Conservation (phyloP, 495 filamentous ascomycete species). For the Aspergillus diversus region DNA sequence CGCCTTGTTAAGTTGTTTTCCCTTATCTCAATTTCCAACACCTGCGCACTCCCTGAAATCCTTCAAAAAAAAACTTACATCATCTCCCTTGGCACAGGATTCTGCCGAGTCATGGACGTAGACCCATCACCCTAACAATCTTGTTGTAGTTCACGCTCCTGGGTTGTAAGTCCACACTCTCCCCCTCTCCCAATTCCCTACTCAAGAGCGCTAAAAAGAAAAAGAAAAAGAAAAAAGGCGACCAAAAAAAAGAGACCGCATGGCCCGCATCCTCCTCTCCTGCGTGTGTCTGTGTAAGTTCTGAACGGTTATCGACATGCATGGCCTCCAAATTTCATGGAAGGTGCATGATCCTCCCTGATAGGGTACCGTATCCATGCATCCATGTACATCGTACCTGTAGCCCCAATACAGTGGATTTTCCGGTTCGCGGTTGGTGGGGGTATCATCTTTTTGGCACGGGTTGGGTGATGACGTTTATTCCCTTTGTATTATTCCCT, state of each 20-base stretch:
- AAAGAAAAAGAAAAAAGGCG: neutral
- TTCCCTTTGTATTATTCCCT: no score
- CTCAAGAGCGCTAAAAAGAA: neutral
- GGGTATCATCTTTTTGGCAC: no score
- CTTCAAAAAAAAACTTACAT: neutral
- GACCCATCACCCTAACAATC: neutral
- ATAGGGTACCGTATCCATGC: neutral
- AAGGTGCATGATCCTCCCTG: slow-evolving; percentile 5
- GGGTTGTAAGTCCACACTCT: neutral
- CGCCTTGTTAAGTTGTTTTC: neutral
- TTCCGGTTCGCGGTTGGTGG: no score
- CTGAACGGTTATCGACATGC: slow-evolving; percentile 15
- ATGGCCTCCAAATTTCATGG: neutral
- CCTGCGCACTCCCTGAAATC: no score
- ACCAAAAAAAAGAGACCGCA: slow-evolving; percentile 7
- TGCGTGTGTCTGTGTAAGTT: slow-evolving; percentile 14
- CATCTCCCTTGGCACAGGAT: neutral
- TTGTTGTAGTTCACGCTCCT: neutral
- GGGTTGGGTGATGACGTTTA: no score
- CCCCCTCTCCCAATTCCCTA: neutral
- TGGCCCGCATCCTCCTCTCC: slow-evolving; percentile 23
- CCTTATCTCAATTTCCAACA: neutral
- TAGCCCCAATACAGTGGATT: no score
- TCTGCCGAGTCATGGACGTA: neutral
- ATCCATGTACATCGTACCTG: neutral